A percentile compares a stretch with the other conserved stretches of the same genome.
These are phyloP conservation scores for Schizosaccharomyces versatilis DNA, from an alignment of 1,139 yeast genomes.

Conservation along the genomic window DNA sequence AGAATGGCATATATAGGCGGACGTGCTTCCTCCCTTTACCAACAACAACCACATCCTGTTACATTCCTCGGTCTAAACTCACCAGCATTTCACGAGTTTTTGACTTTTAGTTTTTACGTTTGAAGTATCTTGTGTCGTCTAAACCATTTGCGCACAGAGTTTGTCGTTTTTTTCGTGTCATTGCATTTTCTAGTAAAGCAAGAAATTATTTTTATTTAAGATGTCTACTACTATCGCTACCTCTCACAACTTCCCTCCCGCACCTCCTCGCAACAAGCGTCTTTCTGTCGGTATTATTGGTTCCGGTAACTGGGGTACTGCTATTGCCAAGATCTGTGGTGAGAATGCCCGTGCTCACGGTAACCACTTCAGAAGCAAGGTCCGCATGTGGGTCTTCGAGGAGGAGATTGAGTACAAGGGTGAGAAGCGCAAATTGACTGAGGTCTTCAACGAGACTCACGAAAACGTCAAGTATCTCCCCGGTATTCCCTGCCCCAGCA, in stretches of 20 bases:
- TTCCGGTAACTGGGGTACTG: slow-evolving; percentile 40
- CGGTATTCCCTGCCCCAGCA: slow-evolving; percentile 53
- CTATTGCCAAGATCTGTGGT: slow-evolving; percentile 80
- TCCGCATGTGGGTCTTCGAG: slow-evolving; percentile 88
- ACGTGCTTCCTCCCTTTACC: too few species aligned
- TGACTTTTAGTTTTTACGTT: too few species aligned
- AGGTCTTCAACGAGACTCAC: slow-evolving; percentile 64
- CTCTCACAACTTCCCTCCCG: not conserved
- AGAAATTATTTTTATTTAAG: too few species aligned
- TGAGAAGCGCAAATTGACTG: slow-evolving; percentile 38
- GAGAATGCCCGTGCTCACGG: slow-evolving; percentile 59
- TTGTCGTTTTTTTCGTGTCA: too few species aligned
- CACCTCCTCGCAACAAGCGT: not conserved
- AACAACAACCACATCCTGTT: too few species aligned
- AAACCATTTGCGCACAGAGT: too few species aligned
- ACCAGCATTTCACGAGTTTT: too few species aligned
- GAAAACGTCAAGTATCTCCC: slow-evolving; percentile 78
- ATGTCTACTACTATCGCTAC: not conserved
- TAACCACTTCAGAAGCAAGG: slow-evolving; percentile 35
- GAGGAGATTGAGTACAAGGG: slow-evolving; percentile 33
- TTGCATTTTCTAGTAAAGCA: too few species aligned
- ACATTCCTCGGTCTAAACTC: too few species aligned
- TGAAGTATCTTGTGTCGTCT: too few species aligned
- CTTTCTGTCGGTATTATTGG: not conserved
- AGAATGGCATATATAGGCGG: too few species aligned